phyloP scores from a whole-genome alignment of 768 basidiomycete species.

The Suillus sp. region DNA sequence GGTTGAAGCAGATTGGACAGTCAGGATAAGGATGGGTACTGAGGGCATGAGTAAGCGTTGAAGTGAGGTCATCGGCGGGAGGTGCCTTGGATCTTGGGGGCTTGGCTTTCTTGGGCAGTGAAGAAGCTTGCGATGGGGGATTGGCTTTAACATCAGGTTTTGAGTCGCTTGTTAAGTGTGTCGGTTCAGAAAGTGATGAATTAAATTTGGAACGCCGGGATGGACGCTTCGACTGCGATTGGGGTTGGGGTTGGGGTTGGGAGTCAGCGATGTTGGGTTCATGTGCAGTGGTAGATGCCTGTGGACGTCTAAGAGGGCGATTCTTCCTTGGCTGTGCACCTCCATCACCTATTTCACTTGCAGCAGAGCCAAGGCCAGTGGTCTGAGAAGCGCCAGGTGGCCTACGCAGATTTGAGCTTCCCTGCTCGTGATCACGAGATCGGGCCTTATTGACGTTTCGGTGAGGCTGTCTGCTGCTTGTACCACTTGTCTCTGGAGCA shows the following conservation, averaged over 20 bases:
- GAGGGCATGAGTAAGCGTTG: conserved; percentile 65
- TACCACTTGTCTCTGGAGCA: neutral
- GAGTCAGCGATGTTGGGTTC: neutral
- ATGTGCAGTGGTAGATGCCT: neutral
- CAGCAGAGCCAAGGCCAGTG: neutral
- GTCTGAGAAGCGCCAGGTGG: neutral
- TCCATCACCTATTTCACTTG: no score
- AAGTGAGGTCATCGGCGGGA: conserved; percentile 67
- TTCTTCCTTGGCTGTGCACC: neutral
- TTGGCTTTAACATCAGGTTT: conserved; percentile 2
- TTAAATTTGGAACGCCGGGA: conserved; percentile 41
- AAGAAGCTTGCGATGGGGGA: conserved; percentile 7
- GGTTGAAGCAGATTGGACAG: conserved; percentile 81
- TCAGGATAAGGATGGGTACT: conserved; percentile 74
- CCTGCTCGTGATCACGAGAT: neutral
- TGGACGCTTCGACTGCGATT: conserved; percentile 15
- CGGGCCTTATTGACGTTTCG: neutral
- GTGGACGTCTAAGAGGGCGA: neutral
- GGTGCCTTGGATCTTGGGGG: conserved; percentile 18
- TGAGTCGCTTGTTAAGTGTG: neutral
- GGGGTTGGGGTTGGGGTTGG: neutral
- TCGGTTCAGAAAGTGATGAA: conserved; percentile 34
- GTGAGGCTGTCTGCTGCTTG: neutral
- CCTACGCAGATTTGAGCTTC: neutral
- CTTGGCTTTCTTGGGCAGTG: conserved; percentile 13